These are phyloP conservation scores for Trichoderma aggressivum DNA, from an alignment of 2,329 filamentous ascomycete genomes.

Conservation along the genomic window DNA sequence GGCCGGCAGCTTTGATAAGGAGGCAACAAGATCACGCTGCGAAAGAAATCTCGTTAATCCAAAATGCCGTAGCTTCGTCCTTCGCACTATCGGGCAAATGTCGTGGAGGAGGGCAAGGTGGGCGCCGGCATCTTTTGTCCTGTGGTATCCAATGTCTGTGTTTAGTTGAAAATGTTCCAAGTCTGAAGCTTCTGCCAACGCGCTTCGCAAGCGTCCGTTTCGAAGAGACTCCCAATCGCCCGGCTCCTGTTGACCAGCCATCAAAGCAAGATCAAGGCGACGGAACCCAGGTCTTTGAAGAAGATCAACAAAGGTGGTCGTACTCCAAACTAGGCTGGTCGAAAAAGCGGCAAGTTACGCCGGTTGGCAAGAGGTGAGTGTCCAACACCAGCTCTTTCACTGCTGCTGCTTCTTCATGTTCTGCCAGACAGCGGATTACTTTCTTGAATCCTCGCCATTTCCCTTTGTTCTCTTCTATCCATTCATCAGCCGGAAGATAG, in stretches of 20 bases:
- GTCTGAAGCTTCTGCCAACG: not conserved
- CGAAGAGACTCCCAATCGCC: not conserved
- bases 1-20: not conserved
- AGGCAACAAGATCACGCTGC: not conserved
- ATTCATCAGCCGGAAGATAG: not conserved
- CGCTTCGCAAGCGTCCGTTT: not conserved
- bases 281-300: not conserved
- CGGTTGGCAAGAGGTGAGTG: not conserved
- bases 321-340: not conserved
- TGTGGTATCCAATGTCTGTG: not conserved
- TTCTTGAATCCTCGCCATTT: not conserved
- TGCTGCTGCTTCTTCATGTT: not conserved
- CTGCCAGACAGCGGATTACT: not conserved
- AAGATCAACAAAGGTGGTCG: not conserved
- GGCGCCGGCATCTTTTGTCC: fast-evolving
- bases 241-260: not conserved
- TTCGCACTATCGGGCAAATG: not conserved
- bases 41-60: not conserved
- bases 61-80: not conserved
- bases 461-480: not conserved
- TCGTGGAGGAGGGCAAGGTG: not conserved
- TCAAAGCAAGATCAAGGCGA: not conserved
- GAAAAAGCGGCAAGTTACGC: not conserved
- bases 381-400: not conserved
- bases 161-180: not conserved